phyloP scores from a whole-genome alignment of 208 protist genomes.

The Leishmania guyanensis region DNA sequence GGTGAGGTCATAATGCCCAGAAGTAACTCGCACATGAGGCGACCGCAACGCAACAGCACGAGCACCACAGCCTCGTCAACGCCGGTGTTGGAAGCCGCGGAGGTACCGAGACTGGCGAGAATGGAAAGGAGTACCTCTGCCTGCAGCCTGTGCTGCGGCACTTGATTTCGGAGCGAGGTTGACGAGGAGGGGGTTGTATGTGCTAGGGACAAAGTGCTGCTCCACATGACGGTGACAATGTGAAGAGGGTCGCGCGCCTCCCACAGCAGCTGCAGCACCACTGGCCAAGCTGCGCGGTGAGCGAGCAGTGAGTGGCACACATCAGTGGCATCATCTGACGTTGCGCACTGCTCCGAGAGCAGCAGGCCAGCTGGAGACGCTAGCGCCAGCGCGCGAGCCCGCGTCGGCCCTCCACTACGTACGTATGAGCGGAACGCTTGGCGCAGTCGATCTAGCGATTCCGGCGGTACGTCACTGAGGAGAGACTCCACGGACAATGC shows the following conservation, averaged over 20 bases:
- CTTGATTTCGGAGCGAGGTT: background rate
- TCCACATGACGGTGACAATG: conserved; percentile 5
- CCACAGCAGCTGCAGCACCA: conserved; percentile 13
- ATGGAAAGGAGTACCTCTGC: conserved; percentile 9
- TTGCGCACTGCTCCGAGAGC: conserved; percentile 13
- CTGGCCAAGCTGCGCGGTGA: conserved; percentile 7
- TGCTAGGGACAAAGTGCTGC: background rate
- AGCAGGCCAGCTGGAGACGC: conserved; percentile 12
- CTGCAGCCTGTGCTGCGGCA: conserved; percentile 8
- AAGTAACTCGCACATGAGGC: conserved; percentile 23
- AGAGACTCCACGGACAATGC: conserved; percentile 16
- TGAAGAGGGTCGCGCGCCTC: conserved; percentile 1
- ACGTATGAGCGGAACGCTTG: conserved; percentile 14
- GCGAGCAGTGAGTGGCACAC: background rate
- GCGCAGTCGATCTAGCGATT: conserved; percentile 7
- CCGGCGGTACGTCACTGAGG: conserved; percentile 4
- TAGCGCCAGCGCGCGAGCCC: conserved; percentile 13
- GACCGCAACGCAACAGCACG: conserved; percentile 20
- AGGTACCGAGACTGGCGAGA: conserved; percentile 14
- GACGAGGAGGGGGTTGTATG: background rate
- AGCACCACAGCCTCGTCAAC: background rate
- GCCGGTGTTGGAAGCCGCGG: background rate
- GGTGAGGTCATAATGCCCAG: conserved; percentile 6
- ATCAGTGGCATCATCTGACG: background rate
- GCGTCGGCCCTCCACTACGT: background rate